Conservation (phyloP, 768 basidiomycete genomes). For the Leccinum boreale region DNA sequence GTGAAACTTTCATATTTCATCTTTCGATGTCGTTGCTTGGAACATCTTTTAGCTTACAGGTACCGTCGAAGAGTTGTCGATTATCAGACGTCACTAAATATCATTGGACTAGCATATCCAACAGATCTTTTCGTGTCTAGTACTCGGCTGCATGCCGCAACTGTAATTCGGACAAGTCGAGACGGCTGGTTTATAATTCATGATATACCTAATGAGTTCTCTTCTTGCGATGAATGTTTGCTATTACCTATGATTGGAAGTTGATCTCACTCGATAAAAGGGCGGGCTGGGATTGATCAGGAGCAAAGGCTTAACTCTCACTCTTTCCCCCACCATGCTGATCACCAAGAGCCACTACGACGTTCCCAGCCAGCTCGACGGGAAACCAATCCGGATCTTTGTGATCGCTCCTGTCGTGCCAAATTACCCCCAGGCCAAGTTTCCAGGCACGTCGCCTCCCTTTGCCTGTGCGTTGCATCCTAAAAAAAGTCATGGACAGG, state of each 20-base stretch:
- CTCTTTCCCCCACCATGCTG: slow-evolving; percentile 53
- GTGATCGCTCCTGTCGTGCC: slow-evolving; percentile 77
- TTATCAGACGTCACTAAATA: background rate
- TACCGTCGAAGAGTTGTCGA: background rate
- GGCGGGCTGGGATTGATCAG: background rate
- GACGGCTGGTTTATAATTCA: background rate
- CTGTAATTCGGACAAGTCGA: too few species aligned
- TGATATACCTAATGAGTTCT: background rate
- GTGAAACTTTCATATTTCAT: background rate
- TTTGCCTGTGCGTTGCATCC: background rate
- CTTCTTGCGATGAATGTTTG: background rate
- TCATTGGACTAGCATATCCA: background rate
- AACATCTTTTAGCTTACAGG: background rate
- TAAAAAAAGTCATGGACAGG: slow-evolving; percentile 38
- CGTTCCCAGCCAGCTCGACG: slow-evolving; percentile 66
- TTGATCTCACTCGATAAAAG: background rate
- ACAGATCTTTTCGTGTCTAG: background rate
- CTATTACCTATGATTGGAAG: background rate
- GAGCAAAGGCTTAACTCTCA: background rate
- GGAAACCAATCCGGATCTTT: slow-evolving; percentile 73
- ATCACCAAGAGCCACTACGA: slow-evolving; percentile 79
- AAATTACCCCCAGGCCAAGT: slow-evolving; percentile 86
- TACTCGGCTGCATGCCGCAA: background rate
- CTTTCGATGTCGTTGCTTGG: background rate
- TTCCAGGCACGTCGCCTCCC: slow-evolving; percentile 57